Percentiles rank a stretch among this genome's conserved stretches.
Evolutionary conservation across 139 green algal species (phyloP).

Genomic region (Chlorella sp.): DNA sequence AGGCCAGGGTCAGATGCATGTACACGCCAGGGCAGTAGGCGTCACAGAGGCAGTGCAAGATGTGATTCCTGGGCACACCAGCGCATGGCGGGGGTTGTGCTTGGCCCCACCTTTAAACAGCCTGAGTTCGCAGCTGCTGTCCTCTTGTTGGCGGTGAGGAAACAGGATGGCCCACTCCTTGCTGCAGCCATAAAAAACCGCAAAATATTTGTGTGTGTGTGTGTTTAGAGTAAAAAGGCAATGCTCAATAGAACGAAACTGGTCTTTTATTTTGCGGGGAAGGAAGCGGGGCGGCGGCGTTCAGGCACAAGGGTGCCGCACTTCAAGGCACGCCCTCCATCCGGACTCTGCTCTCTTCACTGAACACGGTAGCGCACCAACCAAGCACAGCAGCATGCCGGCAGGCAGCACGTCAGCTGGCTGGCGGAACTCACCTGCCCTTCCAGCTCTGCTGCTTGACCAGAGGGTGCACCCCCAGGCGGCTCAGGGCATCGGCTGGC

Average conservation of each 20-base stretch:
- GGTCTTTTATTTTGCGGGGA: too few relatives aligned
- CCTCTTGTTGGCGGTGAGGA: background rate
- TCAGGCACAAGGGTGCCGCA: background rate
- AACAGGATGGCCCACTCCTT: background rate
- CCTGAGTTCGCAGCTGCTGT: background rate
- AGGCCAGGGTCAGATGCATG: background rate
- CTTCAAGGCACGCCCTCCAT: background rate
- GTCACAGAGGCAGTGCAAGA: too few relatives aligned
- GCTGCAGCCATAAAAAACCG: background rate
- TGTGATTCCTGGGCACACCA: too few relatives aligned
- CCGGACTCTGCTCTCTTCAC: background rate
- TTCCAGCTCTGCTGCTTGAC: background rate
- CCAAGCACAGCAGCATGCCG: background rate
- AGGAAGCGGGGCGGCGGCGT: background rate
- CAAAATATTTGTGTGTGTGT: too few relatives aligned
- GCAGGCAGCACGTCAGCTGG: background rate
- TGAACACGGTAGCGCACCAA: background rate
- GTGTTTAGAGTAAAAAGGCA: too few relatives aligned
- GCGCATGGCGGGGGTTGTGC: too few relatives aligned
- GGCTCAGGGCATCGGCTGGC: background rate
- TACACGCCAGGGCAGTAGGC: background rate
- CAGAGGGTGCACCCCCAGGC: background rate
- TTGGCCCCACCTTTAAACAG: slow-evolving; percentile 3
- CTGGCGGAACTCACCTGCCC: background rate
- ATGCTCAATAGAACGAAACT: too few relatives aligned